Evolutionary conservation across 2,329 filamentous ascomycete genomes (phyloP).

Genomic region (Gyromitra esculenta): DNA sequence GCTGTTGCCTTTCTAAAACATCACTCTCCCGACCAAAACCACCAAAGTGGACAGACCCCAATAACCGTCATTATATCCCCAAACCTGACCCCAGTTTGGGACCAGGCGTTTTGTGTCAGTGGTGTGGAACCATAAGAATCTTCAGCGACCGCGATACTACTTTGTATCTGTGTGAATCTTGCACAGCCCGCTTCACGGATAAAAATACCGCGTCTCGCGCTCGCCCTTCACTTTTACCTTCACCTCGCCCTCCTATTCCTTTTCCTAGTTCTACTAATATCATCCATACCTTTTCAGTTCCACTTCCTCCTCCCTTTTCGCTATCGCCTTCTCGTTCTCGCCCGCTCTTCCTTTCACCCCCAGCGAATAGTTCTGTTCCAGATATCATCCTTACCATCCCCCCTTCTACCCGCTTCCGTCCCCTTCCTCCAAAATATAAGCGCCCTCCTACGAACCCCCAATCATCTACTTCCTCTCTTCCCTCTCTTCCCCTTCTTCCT

Average conservation of each 20-base stretch:
- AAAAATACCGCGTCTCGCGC: background rate
- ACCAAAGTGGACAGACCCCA: constrained; percentile 14
- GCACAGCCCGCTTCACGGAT: background rate
- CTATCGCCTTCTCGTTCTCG: background rate
- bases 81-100: background rate
- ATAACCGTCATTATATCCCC: background rate
- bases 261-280: too few relatives aligned
- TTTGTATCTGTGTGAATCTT: constrained; percentile 5
- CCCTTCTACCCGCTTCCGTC: background rate
- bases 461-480: background rate
- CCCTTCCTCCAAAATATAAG: background rate
- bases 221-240: background rate
- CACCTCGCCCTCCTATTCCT: background rate
- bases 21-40: background rate
- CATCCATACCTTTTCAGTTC: too few relatives aligned
- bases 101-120: constrained; percentile 18
- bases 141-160: constrained; percentile 10
- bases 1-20: background rate
- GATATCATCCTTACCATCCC: background rate
- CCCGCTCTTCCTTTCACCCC: too few relatives aligned
- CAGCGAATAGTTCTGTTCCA: background rate
- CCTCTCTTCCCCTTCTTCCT: background rate
- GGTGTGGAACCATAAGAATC: constrained; percentile 14
- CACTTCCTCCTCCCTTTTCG: too few relatives aligned
- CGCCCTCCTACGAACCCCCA: too few relatives aligned